Conservation (phyloP, 1,139 yeast species). For the Wickerhamiella pararugosa region DNA sequence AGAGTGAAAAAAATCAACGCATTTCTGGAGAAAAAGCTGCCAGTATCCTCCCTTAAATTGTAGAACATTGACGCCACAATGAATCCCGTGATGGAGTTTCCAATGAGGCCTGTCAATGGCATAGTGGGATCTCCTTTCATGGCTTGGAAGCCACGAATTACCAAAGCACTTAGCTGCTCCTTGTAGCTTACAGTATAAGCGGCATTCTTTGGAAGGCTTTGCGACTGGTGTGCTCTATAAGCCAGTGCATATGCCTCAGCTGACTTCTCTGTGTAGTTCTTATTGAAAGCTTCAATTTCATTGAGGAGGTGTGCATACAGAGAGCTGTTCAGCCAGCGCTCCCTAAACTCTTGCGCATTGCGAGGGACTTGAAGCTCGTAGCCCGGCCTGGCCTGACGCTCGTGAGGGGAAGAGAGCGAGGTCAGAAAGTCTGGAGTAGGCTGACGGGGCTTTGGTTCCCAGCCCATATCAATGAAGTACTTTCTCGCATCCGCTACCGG, state of each 20-base stretch:
- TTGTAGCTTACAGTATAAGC: slow-evolving; percentile 51
- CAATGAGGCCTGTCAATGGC: slow-evolving; percentile 41
- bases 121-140: slow-evolving; percentile 52
- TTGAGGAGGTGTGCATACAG: slow-evolving; percentile 30
- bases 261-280: slow-evolving; percentile 16
- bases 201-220: slow-evolving; percentile 36
- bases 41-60: slow-evolving; percentile 34
- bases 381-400: slow-evolving; percentile 42
- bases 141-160: slow-evolving; percentile 49
- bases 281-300: slow-evolving; percentile 30
- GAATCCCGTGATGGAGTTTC: slow-evolving; percentile 57
- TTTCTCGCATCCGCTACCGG: slow-evolving; percentile 41
- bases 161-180: slow-evolving; percentile 49
- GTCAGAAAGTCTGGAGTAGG: slow-evolving; percentile 80
- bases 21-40: slow-evolving; percentile 50
- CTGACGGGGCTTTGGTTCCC: slow-evolving; percentile 56
- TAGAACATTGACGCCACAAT: slow-evolving; percentile 62
- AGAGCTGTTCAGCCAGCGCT: slow-evolving; percentile 45
- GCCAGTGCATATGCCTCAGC: slow-evolving; percentile 31
- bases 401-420: slow-evolving; percentile 59
- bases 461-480: slow-evolving; percentile 54
- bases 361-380: slow-evolving; percentile 49
- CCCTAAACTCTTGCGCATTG: slow-evolving; percentile 53
- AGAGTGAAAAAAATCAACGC: slow-evolving; percentile 66
- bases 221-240: slow-evolving; percentile 39